Conservation (phyloP, 2,329 filamentous ascomycete genomes). For the Drechslerella dactyloides region DNA sequence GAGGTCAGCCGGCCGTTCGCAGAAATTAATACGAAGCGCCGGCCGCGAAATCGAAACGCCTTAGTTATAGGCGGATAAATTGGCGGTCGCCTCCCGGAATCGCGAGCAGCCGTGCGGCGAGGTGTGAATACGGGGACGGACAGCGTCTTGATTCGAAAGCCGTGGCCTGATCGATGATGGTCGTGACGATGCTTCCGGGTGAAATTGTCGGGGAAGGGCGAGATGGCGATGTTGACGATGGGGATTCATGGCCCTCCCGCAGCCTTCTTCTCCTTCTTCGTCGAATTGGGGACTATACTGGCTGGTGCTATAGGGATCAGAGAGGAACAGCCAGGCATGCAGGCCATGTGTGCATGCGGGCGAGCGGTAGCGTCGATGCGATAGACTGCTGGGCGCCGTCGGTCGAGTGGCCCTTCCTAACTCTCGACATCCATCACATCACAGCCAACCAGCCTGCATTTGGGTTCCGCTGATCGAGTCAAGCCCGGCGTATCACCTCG, state of each 20-base stretch:
- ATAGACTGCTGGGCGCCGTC: not conserved
- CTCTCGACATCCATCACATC: not conserved
- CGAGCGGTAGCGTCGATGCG: not conserved
- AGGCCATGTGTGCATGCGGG: not conserved
- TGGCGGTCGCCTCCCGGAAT: not conserved
- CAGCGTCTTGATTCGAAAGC: too few species aligned
- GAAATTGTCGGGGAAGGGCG: not conserved
- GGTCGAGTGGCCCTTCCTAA: constrained; percentile 3
- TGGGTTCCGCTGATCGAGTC: not conserved
- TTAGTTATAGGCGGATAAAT: constrained; percentile 9
- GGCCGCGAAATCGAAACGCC: constrained; percentile 1
- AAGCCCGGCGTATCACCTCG: too few species aligned
- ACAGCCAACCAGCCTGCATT: not conserved
- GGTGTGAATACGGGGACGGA: too few species aligned
- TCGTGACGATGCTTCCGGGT: not conserved
- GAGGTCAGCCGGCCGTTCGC: not conserved
- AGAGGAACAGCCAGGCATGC: not conserved
- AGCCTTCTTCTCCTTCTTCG: not conserved
- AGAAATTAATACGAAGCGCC: constrained; percentile 6
- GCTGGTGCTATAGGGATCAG: not conserved
- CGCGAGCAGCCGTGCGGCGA: not conserved
- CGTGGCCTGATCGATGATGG: too few species aligned
- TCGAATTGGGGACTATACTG: not conserved
- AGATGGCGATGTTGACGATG: not conserved
- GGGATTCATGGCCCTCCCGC: not conserved